Conservation (phyloP, 768 basidiomycete genomes). For the Brasilioporus rufonigricans region DNA sequence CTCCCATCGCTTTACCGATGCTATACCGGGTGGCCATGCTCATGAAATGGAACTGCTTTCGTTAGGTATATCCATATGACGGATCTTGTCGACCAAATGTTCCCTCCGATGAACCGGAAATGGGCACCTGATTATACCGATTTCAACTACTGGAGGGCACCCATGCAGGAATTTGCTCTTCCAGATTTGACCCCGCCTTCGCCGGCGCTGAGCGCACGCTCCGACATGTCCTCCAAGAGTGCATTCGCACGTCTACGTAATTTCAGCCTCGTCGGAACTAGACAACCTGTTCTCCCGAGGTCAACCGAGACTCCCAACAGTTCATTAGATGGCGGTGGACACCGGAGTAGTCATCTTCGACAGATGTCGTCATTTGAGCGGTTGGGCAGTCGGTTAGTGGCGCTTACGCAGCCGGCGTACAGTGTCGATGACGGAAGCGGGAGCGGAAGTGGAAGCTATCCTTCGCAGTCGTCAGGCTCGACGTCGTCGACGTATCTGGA, state of each 20-base stretch:
- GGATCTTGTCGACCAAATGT: constrained; percentile 99
- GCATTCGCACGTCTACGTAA: constrained; percentile 73
- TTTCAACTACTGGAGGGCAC: constrained; percentile 93
- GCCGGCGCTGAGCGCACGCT: constrained; percentile 90
- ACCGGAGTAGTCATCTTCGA: constrained; percentile 47
- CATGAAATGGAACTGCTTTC: not conserved
- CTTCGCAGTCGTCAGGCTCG: constrained; percentile 52
- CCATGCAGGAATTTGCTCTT: constrained; percentile 72
- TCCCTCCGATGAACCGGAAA: constrained; percentile 91
- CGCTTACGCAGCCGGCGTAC: constrained; percentile 43
- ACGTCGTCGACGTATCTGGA: constrained; percentile 48
- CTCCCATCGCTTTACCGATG: not conserved
- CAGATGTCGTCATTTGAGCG: constrained; percentile 80
- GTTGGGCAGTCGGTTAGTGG: constrained; percentile 56
- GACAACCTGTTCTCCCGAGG: constrained; percentile 33
- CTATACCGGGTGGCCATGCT: not conserved
- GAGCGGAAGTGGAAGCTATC: constrained; percentile 48
- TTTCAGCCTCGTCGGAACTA: constrained; percentile 66
- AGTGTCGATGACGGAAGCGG: constrained; percentile 15
- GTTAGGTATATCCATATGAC: constrained; percentile 96
- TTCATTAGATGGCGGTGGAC: constrained; percentile 11
- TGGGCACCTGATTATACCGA: constrained; percentile 91
- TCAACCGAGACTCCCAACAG: constrained; percentile 6
- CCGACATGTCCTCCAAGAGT: constrained; percentile 77
- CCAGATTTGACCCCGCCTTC: constrained; percentile 86